Evolutionary conservation across 129 eudicot genomes (phyloP), one percentile per base, ranked within the genome.

Genomic region (Tagetes patula): DNA sequence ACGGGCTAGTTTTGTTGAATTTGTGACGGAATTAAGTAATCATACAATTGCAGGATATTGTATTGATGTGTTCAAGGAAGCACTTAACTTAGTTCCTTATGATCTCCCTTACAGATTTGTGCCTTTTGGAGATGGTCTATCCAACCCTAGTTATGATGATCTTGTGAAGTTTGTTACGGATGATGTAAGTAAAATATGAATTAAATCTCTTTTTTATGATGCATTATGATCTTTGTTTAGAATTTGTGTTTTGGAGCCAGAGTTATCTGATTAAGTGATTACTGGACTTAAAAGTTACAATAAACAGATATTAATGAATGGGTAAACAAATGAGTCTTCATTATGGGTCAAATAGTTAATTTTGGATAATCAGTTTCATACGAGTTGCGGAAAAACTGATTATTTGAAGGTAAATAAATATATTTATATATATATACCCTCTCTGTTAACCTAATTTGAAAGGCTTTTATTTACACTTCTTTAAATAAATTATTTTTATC

Each of bases 31-130:
- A 67, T 40, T 64, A 76, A 78, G 69, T 41, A 83, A 72, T 66
- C 82, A 83, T 53, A 75, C 80, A 20, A 66, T 83, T 27, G 82
- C 79, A 73, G 95, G 95, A 38, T 88, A 88, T 42, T 81, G 95
- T 79, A 79, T 88, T 47, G 95, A 88, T 79, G 79, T 88, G 77
- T 88, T 88, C 81, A 39, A 2, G 7, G 87, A 79, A 75, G 90
- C 87, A 53, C 70, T 60, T 33, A 81, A 79, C 75, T 56, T 85
- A 38, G 83, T 88, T 56, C 88, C 90, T 5, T 88, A 88, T 74
- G 82, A 71, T 6, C 78, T 88, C 31, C 95, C 95, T 3, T 81
- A 8, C 69, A 77, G n/a, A 67, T 83, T 78, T 58, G 75, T 67
- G 59, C 77, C 86, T 0, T 88, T 81, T 41, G 95, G 95, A 32